Evolutionary conservation across 495 filamentous ascomycete genomes (phyloP).

Genomic region (Annulohypoxylon maeteangense): DNA sequence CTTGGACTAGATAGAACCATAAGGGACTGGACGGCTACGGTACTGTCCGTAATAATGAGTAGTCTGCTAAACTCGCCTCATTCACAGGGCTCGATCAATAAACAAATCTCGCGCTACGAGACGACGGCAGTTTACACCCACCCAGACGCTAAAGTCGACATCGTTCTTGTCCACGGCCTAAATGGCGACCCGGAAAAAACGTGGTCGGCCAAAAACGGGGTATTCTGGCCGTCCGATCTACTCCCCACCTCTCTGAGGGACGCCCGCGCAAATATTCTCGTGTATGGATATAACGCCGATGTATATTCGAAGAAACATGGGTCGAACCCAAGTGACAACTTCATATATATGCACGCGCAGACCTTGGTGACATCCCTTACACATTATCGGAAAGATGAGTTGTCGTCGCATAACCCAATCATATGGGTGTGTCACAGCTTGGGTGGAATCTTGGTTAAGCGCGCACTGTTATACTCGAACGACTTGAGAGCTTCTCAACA

Average conservation of each 20-base stretch:
- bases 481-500: conserved; percentile 72
- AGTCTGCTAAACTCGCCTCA: conserved; percentile 35
- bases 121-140: conserved; percentile 74
- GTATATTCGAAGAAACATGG: conserved; percentile 65
- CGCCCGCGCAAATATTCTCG: conserved; percentile 74
- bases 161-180: conserved; percentile 85
- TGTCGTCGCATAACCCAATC: conserved; percentile 71
- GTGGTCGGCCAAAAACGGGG: conserved; percentile 74
- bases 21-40: conserved; percentile 8
- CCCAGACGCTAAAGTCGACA: conserved; percentile 68
- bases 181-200: conserved; percentile 80
- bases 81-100: conserved; percentile 59
- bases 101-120: conserved; percentile 72
- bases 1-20: conserved; percentile 11
- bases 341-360: conserved; percentile 85
- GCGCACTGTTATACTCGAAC: conserved; percentile 67
- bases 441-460: conserved; percentile 83
- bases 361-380: conserved; percentile 73
- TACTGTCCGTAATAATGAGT: conserved; percentile 20
- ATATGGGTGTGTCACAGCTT: conserved; percentile 88
- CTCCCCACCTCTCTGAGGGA: conserved; percentile 71
- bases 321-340: conserved; percentile 68
- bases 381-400: conserved; percentile 64
- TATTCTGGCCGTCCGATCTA: conserved; percentile 82
- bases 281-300: conserved; percentile 88